These are phyloP conservation scores for Penicillium chermesinum DNA, from an alignment of 495 filamentous ascomycete species.

Conservation along the genomic window DNA sequence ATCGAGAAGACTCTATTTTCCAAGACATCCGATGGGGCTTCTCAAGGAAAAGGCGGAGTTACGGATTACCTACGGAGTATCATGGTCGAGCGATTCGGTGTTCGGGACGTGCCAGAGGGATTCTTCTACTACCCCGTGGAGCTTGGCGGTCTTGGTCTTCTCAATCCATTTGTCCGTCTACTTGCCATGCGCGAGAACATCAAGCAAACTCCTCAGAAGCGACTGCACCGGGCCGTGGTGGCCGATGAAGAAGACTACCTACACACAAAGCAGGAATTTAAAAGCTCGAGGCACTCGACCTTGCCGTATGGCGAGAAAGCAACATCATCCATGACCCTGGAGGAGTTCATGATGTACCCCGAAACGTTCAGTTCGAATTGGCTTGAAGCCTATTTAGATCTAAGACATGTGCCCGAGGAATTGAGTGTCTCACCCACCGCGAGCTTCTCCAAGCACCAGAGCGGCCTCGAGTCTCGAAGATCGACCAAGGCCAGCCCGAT, in stretches of 20 bases:
- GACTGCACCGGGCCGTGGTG: conserved; percentile 41
- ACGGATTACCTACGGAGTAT: conserved; percentile 52
- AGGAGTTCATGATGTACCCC: conserved; percentile 48
- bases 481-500: conserved; percentile 19
- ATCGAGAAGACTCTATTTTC: conserved; percentile 55
- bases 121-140: conserved; percentile 62
- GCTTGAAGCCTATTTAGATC: conserved; percentile 26
- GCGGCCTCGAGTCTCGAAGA: conserved; percentile 14
- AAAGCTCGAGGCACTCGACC: neutral
- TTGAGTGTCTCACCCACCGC: conserved; percentile 27
- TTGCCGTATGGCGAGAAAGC: neutral
- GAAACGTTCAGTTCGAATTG: conserved; percentile 42
- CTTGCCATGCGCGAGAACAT: conserved; percentile 51
- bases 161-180: conserved; percentile 52
- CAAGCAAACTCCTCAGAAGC: conserved; percentile 36
- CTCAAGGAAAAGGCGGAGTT: conserved; percentile 39
- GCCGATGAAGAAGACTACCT: conserved; percentile 43
- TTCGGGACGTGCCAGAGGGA: conserved; percentile 57
- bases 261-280: conserved; percentile 3
- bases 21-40: conserved; percentile 5
- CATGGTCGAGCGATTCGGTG: conserved; percentile 50
- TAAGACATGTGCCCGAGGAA: conserved; percentile 37
- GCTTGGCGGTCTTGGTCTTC: conserved; percentile 53
- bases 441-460: conserved; percentile 21
- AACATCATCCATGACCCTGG: conserved; percentile 46